Evolutionary conservation across 208 protist genomes (phyloP).

Genomic region (Crithidia brevicula): DNA sequence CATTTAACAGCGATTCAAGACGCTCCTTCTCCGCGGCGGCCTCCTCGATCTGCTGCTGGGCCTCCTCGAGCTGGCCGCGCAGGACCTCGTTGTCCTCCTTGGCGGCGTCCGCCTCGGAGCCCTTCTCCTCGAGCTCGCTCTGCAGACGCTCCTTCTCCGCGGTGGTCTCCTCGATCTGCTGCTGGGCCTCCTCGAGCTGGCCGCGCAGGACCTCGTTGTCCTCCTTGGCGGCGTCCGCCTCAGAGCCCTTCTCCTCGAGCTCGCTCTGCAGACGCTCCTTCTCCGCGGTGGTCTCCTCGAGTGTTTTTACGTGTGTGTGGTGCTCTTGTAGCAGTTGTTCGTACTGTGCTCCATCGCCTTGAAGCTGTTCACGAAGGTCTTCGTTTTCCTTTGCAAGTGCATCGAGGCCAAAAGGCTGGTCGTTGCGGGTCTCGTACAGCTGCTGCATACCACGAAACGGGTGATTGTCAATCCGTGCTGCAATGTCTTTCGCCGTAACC

Average conservation of each 20-base stretch:
- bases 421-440: slow-evolving; percentile 26
- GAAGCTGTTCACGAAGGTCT: background rate
- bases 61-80: slow-evolving; percentile 5
- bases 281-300: slow-evolving; percentile 33
- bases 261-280: slow-evolving; percentile 38
- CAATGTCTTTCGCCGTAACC: slow-evolving; percentile 20
- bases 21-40: slow-evolving; percentile 7
- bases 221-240: slow-evolving; percentile 9
- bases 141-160: slow-evolving; percentile 36
- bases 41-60: slow-evolving; percentile 5
- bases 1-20: background rate
- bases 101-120: slow-evolving; percentile 4
- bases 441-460: slow-evolving; percentile 29
- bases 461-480: slow-evolving; percentile 18
- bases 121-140: slow-evolving; percentile 24
- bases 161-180: slow-evolving; percentile 24
- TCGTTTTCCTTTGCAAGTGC: slow-evolving; percentile 25
- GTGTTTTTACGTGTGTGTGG: too few relatives aligned
- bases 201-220: slow-evolving; percentile 1
- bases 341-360: background rate
- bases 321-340: background rate
- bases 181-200: slow-evolving; percentile 13
- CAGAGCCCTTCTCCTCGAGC: slow-evolving; percentile 24
- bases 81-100: slow-evolving; percentile 10
- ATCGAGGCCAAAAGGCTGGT: slow-evolving; percentile 30